Evolutionary conservation across 345 rosid genomes (phyloP), one percentile per base, ranked within the genome.

Genomic region (Rhodamnia rubescens): DNA sequence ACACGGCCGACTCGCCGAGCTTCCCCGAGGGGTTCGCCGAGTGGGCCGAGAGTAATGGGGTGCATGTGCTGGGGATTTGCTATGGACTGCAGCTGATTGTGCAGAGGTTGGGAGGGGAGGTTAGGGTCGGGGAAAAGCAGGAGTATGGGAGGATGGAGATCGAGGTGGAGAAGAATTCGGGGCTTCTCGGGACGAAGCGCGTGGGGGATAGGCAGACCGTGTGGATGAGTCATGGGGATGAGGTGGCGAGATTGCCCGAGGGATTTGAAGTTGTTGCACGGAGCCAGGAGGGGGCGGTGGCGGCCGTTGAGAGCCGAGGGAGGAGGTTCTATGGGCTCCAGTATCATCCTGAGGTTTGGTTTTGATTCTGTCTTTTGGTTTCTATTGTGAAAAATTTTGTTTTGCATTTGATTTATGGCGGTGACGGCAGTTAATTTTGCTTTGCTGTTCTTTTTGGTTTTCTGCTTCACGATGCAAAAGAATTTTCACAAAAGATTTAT

Each of bases 151-250:
- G 93, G 90, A 97, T 95, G 99, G 98, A 96, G 92, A 93, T 96
- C 90, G 92, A 49, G 85, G 99, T 96, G 49, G 91, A 86, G 78
- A 85, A 87, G 32, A 89, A 78, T 83, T 78, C 74, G 6, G 98
- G 96, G 82, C 84, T 97, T 85, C 96, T 89, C 82, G 98, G 99
- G 85, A 85, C 88, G 20, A 93, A 90, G 87, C 87, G 80, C 54
- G 94, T 84, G 85, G 98, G 96, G 83, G 94, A 97, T 53, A 91
- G 81, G 87, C 96, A 96, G 90, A 92, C 91, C 21, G 99, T 94
- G 78, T 97, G 99, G 99, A 97, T 96, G 99, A 97, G 99, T 61
- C 99, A 96, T 85, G 99, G 99, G 1, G 99, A 95, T 82, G 99
- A 97, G 92, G 98, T 94, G 11, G 91, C 85, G 6, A 82, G 85